Conservation (phyloP, 768 basidiomycete species). For the Psilocybe tampanensis region DNA sequence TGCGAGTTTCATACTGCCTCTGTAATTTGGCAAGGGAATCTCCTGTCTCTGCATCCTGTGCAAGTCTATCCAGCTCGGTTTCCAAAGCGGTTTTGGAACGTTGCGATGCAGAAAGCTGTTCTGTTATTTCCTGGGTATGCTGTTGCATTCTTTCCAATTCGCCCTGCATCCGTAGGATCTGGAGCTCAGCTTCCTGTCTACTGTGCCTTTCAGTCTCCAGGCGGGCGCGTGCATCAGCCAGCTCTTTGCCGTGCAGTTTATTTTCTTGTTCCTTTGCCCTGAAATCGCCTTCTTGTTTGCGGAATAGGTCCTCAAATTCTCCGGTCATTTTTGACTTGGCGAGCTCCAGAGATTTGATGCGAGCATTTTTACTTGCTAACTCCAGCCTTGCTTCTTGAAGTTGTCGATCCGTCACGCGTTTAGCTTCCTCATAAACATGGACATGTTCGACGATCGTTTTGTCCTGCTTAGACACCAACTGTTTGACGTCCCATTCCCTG, state of each 20-base stretch:
- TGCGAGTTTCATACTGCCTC: constrained; percentile 63
- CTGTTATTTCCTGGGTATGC: constrained; percentile 57
- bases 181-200: constrained; percentile 67
- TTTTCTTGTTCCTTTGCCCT: constrained; percentile 70
- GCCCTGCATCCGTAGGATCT: constrained; percentile 57
- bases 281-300: constrained; percentile 74
- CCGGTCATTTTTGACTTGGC: constrained; percentile 70
- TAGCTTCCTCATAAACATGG: constrained; percentile 94
- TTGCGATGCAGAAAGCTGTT: constrained; percentile 54
- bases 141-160: constrained; percentile 59
- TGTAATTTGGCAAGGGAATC: constrained; percentile 61
- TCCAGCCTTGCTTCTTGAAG: constrained; percentile 81
- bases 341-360: constrained; percentile 88
- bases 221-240: constrained; percentile 54
- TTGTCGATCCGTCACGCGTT: constrained; percentile 91
- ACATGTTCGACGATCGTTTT: constrained; percentile 99
- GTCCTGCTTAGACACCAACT: constrained; percentile 85
- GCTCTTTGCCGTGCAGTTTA: constrained; percentile 63
- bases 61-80: constrained; percentile 65
- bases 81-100: constrained; percentile 70
- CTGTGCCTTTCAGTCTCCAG: constrained; percentile 69
- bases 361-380: constrained; percentile 68
- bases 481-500: constrained; percentile 85
- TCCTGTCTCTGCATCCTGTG: constrained; percentile 56
- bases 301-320: constrained; percentile 81